phyloP scores from a whole-genome alignment of 2,329 filamentous ascomycete species.

The Talaromyces sp. region DNA sequence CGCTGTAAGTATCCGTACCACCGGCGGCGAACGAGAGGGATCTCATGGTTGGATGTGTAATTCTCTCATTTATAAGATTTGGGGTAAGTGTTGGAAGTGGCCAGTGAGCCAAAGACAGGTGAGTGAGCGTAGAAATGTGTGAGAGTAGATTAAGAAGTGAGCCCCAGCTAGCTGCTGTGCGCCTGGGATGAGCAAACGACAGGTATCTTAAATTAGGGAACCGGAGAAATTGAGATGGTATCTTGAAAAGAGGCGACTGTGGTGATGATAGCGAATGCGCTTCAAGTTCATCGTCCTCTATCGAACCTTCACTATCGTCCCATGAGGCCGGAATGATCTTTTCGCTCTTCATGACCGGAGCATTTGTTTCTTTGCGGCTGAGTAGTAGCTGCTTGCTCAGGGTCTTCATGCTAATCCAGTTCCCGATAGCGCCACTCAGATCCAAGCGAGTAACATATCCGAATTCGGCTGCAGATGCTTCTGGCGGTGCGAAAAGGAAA shows the following conservation, averaged over 20 bases:
- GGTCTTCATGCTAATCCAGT: slow-evolving; percentile 48
- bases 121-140: slow-evolving; percentile 55
- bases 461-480: slow-evolving; percentile 28
- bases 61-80: slow-evolving; percentile 41
- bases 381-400: slow-evolving; percentile 44
- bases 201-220: slow-evolving; percentile 57
- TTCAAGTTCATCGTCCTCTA: not conserved
- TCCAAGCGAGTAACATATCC: slow-evolving; percentile 52
- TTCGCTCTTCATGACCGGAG: slow-evolving; percentile 14
- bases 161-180: slow-evolving; percentile 50
- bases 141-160: slow-evolving; percentile 53
- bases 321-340: slow-evolving; percentile 35
- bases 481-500: slow-evolving; percentile 45
- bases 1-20: slow-evolving; percentile 52
- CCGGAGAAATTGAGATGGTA: slow-evolving; percentile 29
- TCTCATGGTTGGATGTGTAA: slow-evolving; percentile 37
- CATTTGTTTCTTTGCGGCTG: slow-evolving; percentile 18
- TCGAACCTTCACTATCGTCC: slow-evolving; percentile 33
- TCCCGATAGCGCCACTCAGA: slow-evolving; percentile 49
- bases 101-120: slow-evolving; percentile 62
- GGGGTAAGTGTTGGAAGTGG: slow-evolving; percentile 56
- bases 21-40: slow-evolving; percentile 36
- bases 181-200: slow-evolving; percentile 53
- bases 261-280: not conserved
- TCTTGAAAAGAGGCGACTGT: slow-evolving; percentile 19